Base-by-base conservation (phyloP, 345 rosid genomes). In the Aquilaria malaccensis region DNA sequence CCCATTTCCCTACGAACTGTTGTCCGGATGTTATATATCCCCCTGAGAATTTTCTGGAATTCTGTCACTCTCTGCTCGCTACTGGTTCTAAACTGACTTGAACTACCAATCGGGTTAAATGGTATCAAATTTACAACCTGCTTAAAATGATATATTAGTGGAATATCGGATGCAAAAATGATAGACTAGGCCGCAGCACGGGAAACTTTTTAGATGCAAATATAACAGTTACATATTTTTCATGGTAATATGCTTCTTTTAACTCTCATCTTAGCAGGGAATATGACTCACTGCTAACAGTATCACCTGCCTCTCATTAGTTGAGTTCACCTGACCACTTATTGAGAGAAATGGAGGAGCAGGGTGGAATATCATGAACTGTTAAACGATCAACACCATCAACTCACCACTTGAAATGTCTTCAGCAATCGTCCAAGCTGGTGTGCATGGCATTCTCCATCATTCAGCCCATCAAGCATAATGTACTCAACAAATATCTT, bases 81-180 rank as follows among this genome's bases (percentile, higher is more conserved):
- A 60, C 92, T 85, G 29, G 95, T 84, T 55, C 62, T 76, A 76
- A 82, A 94, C 58, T 80, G 80, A 76, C 91, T 90, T 50, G 71
- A 69, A 55, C 76, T 81, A 13, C 97, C 92, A 15, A 87, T 90
- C 30, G 99, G 90, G 67, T 87, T 94, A 66, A 93, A 89, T 43
- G 98, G 97, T 61, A 93, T 93, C 85, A 93, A 76, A 69, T 93
- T 93, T 61, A 88, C 87, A 30, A 94, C 96, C 99, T 94, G 87
- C 50, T 59, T 13, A 41, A 31, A 45, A 66, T 4, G 63, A 50
- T n/a, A 61, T 30, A 37, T 57, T 1, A 50, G 67, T 64, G 7
- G 43, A 37, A 37, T 37, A 37, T 1, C 45, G 63, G 58, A 72
- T 58, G 29, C 33, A 58, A 55, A 55, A 37, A 9, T n/a, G 33